phyloP scores from a whole-genome alignment of 768 basidiomycete species.

The Clitopilus passeckerianus region DNA sequence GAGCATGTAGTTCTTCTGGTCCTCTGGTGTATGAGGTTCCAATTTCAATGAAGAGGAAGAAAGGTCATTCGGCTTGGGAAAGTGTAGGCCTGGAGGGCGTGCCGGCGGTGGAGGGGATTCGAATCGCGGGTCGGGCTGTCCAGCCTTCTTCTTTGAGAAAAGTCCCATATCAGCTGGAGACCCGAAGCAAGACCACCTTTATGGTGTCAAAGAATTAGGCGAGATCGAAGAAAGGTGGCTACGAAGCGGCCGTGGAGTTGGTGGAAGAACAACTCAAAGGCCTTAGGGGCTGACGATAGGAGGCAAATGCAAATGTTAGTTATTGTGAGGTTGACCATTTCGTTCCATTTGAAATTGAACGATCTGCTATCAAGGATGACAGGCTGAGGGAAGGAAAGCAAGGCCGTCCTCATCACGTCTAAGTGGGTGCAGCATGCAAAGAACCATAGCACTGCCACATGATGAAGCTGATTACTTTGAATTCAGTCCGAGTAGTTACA shows the following conservation, averaged over 20 bases:
- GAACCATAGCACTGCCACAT: background rate
- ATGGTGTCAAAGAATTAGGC: background rate
- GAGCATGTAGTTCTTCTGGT: no score
- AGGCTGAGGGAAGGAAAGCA: background rate
- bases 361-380: background rate
- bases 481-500: background rate
- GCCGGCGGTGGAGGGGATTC: background rate
- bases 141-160: background rate
- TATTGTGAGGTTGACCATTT: no score
- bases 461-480: background rate
- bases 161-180: background rate
- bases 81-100: background rate
- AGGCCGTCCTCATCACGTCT: background rate
- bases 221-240: background rate
- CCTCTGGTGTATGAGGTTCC: no score
- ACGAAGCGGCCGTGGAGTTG: background rate
- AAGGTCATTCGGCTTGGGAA: background rate
- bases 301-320: background rate
- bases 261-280: background rate
- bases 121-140: background rate
- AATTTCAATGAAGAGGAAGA: background rate
- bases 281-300: background rate
- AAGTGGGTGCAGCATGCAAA: background rate
- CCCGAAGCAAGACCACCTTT: background rate
- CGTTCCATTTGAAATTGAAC: no score